phyloP scores from a whole-genome alignment of 2,329 filamentous ascomycete genomes.

The Fusarium liriodendri region DNA sequence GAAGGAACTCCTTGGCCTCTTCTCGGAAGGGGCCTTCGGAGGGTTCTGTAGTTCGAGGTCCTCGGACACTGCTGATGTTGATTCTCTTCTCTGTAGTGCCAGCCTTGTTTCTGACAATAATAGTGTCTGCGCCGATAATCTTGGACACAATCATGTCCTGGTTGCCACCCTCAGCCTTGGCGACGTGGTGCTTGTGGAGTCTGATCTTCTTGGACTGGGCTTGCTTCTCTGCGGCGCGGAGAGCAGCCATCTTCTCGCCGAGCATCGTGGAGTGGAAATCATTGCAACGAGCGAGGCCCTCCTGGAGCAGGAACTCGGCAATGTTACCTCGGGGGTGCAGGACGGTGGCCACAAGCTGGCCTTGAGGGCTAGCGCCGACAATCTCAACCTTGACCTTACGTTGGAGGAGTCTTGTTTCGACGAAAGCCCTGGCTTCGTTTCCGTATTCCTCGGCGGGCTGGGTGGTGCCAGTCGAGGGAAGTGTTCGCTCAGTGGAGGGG shows the following conservation, averaged over 20 bases:
- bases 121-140: conserved; percentile 88
- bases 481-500: conserved; percentile 87
- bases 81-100: conserved; percentile 87
- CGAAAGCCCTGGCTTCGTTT: conserved; percentile 88
- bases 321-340: conserved; percentile 94
- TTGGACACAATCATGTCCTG: conserved; percentile 86
- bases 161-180: conserved; percentile 73
- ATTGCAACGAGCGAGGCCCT: conserved; percentile 90
- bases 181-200: conserved; percentile 83
- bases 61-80: conserved; percentile 91
- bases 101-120: conserved; percentile 86
- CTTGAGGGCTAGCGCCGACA: conserved; percentile 88
- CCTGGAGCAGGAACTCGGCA: conserved; percentile 88
- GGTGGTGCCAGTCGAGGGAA: conserved; percentile 80
- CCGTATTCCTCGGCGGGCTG: conserved; percentile 90
- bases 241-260: conserved; percentile 85
- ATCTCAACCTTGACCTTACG: conserved; percentile 85
- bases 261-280: conserved; percentile 96
- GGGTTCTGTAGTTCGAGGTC: conserved; percentile 88
- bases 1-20: conserved; percentile 95
- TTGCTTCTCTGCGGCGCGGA: conserved; percentile 87
- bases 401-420: conserved; percentile 87
- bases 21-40: conserved; percentile 89
- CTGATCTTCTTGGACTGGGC: conserved; percentile 83
- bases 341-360: conserved; percentile 88